These are phyloP conservation scores for Fusarium sp. DNA, from an alignment of 2,329 filamentous ascomycete genomes.

Conservation along the genomic window DNA sequence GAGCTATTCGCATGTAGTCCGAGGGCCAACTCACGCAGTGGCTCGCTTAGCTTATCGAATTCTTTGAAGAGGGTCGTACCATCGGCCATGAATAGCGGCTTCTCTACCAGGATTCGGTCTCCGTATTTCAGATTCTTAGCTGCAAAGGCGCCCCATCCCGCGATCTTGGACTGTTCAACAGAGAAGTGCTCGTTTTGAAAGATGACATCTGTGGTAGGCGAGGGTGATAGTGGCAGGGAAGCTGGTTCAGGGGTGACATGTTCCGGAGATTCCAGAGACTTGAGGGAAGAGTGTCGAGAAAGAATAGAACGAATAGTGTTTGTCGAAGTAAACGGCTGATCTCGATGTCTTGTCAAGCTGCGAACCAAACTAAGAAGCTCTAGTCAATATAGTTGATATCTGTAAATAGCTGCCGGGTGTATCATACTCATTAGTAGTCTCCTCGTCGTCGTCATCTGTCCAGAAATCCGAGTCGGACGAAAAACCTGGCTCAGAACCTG, in stretches of 20 bases:
- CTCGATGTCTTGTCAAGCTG: conserved; percentile 29
- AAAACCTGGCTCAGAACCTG: conserved; percentile 42
- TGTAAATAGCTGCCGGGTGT: not conserved
- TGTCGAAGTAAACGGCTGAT: conserved; percentile 13
- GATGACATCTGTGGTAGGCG: conserved; percentile 10
- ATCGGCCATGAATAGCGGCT: conserved; percentile 58
- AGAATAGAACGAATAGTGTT: conserved; percentile 20
- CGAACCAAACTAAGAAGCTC: conserved; percentile 30
- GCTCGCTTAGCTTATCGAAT: conserved; percentile 54
- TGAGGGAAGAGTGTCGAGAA: conserved; percentile 24
- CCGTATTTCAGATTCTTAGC: conserved; percentile 54
- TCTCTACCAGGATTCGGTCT: conserved; percentile 62
- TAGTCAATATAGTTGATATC: not conserved
- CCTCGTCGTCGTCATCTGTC: conserved; percentile 43
- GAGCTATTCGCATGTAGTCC: conserved; percentile 57
- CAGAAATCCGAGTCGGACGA: conserved; percentile 41
- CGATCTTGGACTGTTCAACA: conserved; percentile 58
- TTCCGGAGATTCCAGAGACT: not conserved
- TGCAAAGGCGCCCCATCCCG: conserved; percentile 66
- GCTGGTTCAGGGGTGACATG: not conserved
- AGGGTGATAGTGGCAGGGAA: conserved; percentile 15
- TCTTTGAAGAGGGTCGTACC: conserved; percentile 50
- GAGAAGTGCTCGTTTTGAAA: conserved; percentile 60
- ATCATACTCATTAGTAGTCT: conserved; percentile 42
- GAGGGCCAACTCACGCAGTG: conserved; percentile 53